These are phyloP conservation scores for Lipomyces oligophaga DNA, from an alignment of 805 yeast genomes.

Conservation along the genomic window DNA sequence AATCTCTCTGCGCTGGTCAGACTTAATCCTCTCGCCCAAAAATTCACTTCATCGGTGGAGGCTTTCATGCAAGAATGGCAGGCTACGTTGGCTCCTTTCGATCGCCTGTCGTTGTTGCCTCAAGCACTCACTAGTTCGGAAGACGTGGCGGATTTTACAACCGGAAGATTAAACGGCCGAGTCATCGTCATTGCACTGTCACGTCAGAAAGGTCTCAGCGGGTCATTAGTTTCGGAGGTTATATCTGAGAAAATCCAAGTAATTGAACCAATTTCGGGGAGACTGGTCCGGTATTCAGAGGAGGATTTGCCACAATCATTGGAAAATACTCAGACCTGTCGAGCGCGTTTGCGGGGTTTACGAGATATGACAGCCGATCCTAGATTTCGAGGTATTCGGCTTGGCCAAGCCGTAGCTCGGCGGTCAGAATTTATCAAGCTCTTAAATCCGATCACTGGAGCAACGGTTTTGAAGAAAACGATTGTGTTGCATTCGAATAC, in stretches of 20 bases:
- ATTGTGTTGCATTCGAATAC: constrained; percentile 63
- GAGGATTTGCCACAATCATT: neutral
- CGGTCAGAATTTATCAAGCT: constrained; percentile 48
- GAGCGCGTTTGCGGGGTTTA: neutral
- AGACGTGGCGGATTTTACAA: constrained; percentile 56
- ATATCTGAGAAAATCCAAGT: constrained; percentile 54
- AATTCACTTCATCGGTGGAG: neutral
- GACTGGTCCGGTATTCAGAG: constrained; percentile 7
- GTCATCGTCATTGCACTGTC: constrained; percentile 45
- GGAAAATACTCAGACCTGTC: neutral
- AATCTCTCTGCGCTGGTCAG: constrained; percentile 57
- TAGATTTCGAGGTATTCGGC: neutral
- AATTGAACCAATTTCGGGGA: constrained; percentile 50
- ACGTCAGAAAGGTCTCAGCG: constrained; percentile 49
- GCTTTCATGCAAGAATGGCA: constrained; percentile 6
- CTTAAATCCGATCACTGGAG: constrained; percentile 55
- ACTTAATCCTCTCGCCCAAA: constrained; percentile 2
- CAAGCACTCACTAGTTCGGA: constrained; percentile 41
- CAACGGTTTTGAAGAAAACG: constrained; percentile 61
- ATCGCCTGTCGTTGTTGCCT: constrained; percentile 31
- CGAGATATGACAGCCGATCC: constrained; percentile 8
- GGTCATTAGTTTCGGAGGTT: constrained; percentile 41
- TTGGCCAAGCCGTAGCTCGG: constrained; percentile 40
- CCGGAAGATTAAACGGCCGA: constrained; percentile 44
- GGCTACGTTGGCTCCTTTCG: constrained; percentile 1